Conservation (phyloP, 2,329 filamentous ascomycete genomes). For the Fusarium haematococcum region DNA sequence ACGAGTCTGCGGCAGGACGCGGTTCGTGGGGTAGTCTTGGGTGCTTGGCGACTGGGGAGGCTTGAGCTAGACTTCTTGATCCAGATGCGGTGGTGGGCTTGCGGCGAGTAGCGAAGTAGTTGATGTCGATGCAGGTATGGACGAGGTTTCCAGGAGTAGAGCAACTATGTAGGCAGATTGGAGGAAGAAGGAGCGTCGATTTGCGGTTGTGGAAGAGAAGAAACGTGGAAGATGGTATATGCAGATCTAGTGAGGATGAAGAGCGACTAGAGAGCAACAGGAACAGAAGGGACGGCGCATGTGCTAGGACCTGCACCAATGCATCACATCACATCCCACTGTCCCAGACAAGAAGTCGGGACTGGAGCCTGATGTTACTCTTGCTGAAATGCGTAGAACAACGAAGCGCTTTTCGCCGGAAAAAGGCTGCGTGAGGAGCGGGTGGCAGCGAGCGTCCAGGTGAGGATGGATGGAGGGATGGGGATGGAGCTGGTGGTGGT, state of each 20-base stretch:
- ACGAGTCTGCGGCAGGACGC: slow-evolving; percentile 8
- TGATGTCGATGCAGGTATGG: background rate
- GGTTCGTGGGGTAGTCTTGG: slow-evolving; percentile 19
- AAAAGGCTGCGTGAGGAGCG: slow-evolving; percentile 21
- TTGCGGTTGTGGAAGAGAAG: slow-evolving; percentile 14
- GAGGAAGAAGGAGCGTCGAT: slow-evolving; percentile 3
- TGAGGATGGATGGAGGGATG: slow-evolving; percentile 35
- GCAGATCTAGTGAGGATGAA: slow-evolving; percentile 21
- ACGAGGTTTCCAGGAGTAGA: background rate
- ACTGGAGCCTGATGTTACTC: slow-evolving; percentile 18
- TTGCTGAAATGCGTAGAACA: slow-evolving; percentile 26
- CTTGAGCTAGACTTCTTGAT: slow-evolving; percentile 2
- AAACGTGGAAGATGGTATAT: slow-evolving; percentile 6
- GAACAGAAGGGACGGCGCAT: slow-evolving; percentile 30
- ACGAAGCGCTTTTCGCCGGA: slow-evolving; percentile 20
- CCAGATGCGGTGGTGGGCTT: background rate
- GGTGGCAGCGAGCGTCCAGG: slow-evolving; percentile 25
- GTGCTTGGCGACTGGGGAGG: slow-evolving; percentile 13
- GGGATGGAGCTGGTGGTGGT: slow-evolving; percentile 12
- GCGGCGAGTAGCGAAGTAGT: slow-evolving; percentile 8
- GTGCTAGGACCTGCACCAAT: slow-evolving; percentile 36
- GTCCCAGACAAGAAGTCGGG: slow-evolving; percentile 25
- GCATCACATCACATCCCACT: slow-evolving; percentile 35
- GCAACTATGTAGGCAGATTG: background rate
- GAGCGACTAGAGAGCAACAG: slow-evolving; percentile 35